A percentile compares a stretch with the other conserved stretches of the same genome.
Evolutionary conservation across 2,329 filamentous ascomycete species (phyloP).

Genomic region (Chaetomium sp.): DNA sequence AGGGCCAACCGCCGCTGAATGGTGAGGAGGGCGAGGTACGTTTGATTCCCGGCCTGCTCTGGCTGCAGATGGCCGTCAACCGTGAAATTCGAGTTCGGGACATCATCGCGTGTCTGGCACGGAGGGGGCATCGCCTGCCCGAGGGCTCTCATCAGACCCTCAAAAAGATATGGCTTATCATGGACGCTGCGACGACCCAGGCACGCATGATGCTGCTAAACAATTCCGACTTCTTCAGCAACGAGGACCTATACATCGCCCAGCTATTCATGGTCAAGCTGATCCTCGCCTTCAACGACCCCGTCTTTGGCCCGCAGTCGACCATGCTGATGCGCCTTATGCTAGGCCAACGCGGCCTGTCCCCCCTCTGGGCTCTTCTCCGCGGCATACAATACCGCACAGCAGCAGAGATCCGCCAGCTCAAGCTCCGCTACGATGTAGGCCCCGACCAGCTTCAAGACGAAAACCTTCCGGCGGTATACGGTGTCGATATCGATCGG

Average conservation of each 20-base stretch:
- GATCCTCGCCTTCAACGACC: conserved; percentile 68
- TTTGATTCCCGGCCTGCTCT: conserved; percentile 64
- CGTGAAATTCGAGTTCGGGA: conserved; percentile 60
- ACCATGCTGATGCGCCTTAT: conserved; percentile 58
- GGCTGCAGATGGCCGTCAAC: conserved; percentile 66
- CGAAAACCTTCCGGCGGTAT: conserved; percentile 40
- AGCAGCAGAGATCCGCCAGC: conserved; percentile 54
- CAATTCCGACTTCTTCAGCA: conserved; percentile 56
- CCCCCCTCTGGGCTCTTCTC: conserved; percentile 62
- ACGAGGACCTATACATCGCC: conserved; percentile 62
- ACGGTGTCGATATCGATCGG: conserved; percentile 55
- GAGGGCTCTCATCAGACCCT: conserved; percentile 49
- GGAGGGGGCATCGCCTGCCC: conserved; percentile 60
- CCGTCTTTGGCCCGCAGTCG: conserved; percentile 55
- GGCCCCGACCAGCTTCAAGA: conserved; percentile 36
- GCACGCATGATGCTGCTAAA: conserved; percentile 58
- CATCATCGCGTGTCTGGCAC: conserved; percentile 63
- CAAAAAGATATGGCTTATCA: conserved; percentile 71
- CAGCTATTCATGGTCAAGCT: conserved; percentile 73
- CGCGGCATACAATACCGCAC: conserved; percentile 55
- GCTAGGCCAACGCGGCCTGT: conserved; percentile 59
- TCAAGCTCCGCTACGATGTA: conserved; percentile 62
- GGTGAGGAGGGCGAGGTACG: conserved; percentile 43
- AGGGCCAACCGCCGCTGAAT: conserved; percentile 12
- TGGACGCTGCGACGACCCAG: conserved; percentile 63